Conservation (phyloP, 805 yeast genomes). For the Suhomyces pyralidae region DNA sequence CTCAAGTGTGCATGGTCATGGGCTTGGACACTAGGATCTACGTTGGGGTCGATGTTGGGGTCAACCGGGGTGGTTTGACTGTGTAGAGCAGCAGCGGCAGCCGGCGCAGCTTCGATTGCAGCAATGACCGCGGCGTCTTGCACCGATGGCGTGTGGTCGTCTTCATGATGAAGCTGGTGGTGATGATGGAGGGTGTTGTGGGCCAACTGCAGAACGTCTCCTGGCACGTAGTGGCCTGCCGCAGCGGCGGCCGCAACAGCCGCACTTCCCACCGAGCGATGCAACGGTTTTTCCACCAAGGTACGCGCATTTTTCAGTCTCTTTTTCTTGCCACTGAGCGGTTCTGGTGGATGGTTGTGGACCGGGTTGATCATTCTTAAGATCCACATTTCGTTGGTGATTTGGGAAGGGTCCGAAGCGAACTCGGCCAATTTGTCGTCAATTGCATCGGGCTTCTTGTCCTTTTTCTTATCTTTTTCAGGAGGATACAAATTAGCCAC, state of each 20-base stretch:
- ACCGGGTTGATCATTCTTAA: conserved; percentile 46
- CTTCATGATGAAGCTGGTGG: conserved; percentile 24
- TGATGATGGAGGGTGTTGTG: conserved; percentile 19
- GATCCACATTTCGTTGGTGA: conserved; percentile 40
- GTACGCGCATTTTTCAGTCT: conserved; percentile 38
- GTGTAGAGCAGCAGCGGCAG: conserved; percentile 26
- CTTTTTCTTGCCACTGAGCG: conserved; percentile 33
- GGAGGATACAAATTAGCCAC: conserved; percentile 45
- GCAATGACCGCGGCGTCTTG: conserved; percentile 45
- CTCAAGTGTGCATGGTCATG: conserved; percentile 35
- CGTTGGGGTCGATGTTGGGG: conserved; percentile 44
- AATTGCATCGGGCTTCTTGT: conserved; percentile 21
- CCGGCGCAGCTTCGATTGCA: conserved; percentile 37
- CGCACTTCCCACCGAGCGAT: conserved; percentile 12
- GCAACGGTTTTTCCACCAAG: conserved; percentile 44
- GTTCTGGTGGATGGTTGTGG: conserved; percentile 46
- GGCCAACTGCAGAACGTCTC: conserved; percentile 22
- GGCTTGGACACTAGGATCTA: conserved; percentile 42
- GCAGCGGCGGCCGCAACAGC: conserved; percentile 26
- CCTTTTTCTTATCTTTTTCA: conserved; percentile 41
- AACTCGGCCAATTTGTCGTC: conserved; percentile 26
- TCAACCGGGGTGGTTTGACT: conserved; percentile 34
- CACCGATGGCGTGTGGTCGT: conserved; percentile 28
- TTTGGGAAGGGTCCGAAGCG: conserved; percentile 11
- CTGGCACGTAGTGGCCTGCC: conserved; percentile 21